Base-by-base conservation (phyloP, 2,329 filamentous ascomycete species). In the Monilinia laxa region DNA sequence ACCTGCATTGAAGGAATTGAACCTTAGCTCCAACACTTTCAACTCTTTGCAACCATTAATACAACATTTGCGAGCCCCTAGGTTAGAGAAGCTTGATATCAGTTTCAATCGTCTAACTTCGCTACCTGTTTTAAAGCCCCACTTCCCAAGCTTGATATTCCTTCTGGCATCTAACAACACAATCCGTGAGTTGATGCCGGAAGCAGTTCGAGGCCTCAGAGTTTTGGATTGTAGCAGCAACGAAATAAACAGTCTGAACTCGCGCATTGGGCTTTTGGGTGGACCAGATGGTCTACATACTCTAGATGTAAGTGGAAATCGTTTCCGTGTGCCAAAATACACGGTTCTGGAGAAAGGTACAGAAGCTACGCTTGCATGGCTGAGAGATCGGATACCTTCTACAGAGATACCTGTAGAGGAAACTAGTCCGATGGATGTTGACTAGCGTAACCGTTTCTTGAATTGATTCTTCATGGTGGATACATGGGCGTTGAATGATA, bases 331-430 rank as follows among this genome's bases (percentile, higher is more conserved):
- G 42, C 94, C 94, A 0, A 87, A 91, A 66, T 93, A 90, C 80
- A 90, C 90, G 70, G 85, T 97, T 9, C 80, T 98, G 58, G 90
- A 94, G 68, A 90, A 92, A 69, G 94, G 94, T 0, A 97, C 93
- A 0, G 92, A 96, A 73, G 90, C 91, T 2, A 89, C 92, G 0
- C 80, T 97, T 71, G 83, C 87, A 60, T 97, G 92, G 90, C 78
- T 97, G 62, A 85, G 91, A 68, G 90, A 92, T 38, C 85, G 90
- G 65, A 89, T 96, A 47, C 88, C 91, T 83, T 83, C 81, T 77
- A 70, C 69, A 4, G 75, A 64, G 65, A 88, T 96, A 49, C 87
- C 45, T 83, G 83, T 81, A 77, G 72, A 67, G 2, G 75, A 76
- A 52, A 45, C 62, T 20, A 71, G 59, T 66, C 57, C 67, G 49